phyloP scores from a whole-genome alignment of 371 early-diverging fungal species.

The Mortierella sp. region DNA sequence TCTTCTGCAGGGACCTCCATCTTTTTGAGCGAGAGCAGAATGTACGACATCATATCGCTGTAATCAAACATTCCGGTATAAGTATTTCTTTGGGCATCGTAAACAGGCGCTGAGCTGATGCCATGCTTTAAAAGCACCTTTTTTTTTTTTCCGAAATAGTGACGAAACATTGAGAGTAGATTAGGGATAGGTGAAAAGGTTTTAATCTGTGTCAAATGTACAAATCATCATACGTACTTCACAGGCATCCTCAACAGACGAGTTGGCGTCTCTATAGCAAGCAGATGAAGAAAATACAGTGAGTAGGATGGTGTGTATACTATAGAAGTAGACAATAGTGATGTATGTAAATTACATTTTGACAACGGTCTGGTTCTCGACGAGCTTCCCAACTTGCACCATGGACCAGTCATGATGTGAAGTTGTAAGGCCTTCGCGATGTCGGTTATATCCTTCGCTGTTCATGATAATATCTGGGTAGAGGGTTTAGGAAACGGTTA shows the following conservation, averaged over 20 bases:
- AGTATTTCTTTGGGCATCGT: slow-evolving; percentile 60
- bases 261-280: slow-evolving; percentile 44
- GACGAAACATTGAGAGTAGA: background rate
- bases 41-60: slow-evolving; percentile 78
- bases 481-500: background rate
- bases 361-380: slow-evolving; percentile 67
- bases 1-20: slow-evolving; percentile 50
- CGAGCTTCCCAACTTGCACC: slow-evolving; percentile 62
- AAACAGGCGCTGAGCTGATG: slow-evolving; percentile 75
- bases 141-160: background rate
- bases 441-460: slow-evolving; percentile 15
- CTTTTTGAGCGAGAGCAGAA: slow-evolving; percentile 64
- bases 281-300: too few species aligned
- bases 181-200: too few species aligned
- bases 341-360: slow-evolving; percentile 62
- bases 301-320: background rate
- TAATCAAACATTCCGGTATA: slow-evolving; percentile 92
- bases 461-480: slow-evolving; percentile 3
- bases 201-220: background rate
- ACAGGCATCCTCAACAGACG: slow-evolving; percentile 58
- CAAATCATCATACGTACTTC: slow-evolving; percentile 27
- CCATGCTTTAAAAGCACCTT: slow-evolving; percentile 36
- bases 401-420: slow-evolving; percentile 71
- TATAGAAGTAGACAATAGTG: background rate
- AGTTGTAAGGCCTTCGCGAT: slow-evolving; percentile 69